Evolutionary conservation across 345 rosid genomes (phyloP), one percentile per base, ranked within the genome.

Genomic region (Populus simonii): DNA sequence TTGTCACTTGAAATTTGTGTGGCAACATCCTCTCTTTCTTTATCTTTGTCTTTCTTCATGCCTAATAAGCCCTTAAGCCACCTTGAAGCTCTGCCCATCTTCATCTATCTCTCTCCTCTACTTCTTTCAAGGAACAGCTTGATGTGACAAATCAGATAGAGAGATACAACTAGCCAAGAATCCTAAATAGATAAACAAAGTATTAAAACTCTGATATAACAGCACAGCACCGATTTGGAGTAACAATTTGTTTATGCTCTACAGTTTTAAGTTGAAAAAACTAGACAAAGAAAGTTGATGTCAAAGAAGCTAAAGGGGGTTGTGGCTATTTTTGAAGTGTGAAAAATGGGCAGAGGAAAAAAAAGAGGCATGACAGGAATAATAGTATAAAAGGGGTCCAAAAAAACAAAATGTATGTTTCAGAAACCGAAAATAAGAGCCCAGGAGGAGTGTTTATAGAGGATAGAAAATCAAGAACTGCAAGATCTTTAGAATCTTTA

Each of bases 41-140:
- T 68, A 68, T 70, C 78, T 45, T 80, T 90, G 61, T 76, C 89
- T 76, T 86, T 90, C 83, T 87, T 92, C 79, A 82, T 83, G 6
- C 97, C 90, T 66, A 94, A 83, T 29, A 92, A 45, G 20, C 93
- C 84, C 82, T 88, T 94, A n/a, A 91, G 73, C 97, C 98, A 94
- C 82, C 88, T 90, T 6, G 86, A 36, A 59, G 88, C 91, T 83
- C 82, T 89, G 0, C 93, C 97, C 97, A 94, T 92, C 62, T 82
- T 38, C 63, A 12, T 74, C 57, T 17, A 45, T 45, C 75, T 39
- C 61, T 66, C 74, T 66, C 13, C 3, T 66, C 39, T 31, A 18
- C 2, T 25, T 16, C 35, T 72, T 72, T 22, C 59, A 20, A 18
- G 41, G 23, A 51, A 67, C 43, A 75, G 27, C 70, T 63, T 45